Conservation (phyloP, 768 basidiomycete genomes). For the Lactarius evosmus region DNA sequence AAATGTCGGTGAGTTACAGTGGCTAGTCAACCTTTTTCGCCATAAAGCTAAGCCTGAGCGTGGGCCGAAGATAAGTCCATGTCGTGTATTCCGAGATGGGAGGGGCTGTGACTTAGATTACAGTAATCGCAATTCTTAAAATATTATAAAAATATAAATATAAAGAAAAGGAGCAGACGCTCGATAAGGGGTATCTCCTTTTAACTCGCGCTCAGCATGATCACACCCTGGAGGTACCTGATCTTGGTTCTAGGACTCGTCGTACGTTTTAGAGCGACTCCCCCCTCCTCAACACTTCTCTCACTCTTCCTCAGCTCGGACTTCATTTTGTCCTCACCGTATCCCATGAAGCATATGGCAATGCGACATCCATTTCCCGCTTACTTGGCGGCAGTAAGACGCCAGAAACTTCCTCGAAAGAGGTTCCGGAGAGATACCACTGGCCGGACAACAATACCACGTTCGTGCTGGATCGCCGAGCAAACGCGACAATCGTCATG, state of each 20-base stretch:
- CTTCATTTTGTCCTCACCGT: slow-evolving; percentile 55
- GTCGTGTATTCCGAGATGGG: slow-evolving; percentile 11
- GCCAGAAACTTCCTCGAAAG: slow-evolving; percentile 43
- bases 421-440: slow-evolving; percentile 38
- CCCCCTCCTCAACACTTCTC: background rate
- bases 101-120: background rate
- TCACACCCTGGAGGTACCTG: slow-evolving; percentile 61
- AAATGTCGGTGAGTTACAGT: slow-evolving; percentile 62
- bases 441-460: slow-evolving; percentile 29
- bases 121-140: background rate
- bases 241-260: slow-evolving; percentile 39
- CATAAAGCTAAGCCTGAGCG: background rate
- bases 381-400: slow-evolving; percentile 32
- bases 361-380: slow-evolving; percentile 43
- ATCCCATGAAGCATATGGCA: slow-evolving; percentile 48
- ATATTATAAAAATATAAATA: background rate
- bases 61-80: background rate
- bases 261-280: slow-evolving; percentile 28
- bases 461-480: slow-evolving; percentile 36
- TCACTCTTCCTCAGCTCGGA: slow-evolving; percentile 41
- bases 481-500: slow-evolving; percentile 57
- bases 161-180: background rate
- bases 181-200: background rate
- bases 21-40: background rate
- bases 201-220: slow-evolving; percentile 38